Conservation (phyloP, 257 asterid genomes). For the Cordia subcordata region DNA sequence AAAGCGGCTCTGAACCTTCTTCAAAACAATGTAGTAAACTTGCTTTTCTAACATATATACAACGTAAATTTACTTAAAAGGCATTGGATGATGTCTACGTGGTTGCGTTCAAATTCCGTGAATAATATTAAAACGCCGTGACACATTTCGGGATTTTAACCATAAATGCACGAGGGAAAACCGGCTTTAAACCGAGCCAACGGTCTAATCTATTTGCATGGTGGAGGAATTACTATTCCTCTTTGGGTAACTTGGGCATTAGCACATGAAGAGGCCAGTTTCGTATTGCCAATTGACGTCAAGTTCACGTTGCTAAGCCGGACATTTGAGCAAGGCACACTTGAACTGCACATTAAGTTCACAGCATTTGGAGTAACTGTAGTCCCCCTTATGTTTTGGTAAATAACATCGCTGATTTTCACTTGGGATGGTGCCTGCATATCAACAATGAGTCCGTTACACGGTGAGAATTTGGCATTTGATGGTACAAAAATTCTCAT, state of each 20-base stretch:
- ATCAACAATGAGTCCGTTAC: neutral
- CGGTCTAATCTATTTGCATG: slow-evolving; percentile 21
- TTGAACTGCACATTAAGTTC: slow-evolving; percentile 39
- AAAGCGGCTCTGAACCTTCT: no score
- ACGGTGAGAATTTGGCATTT: no score
- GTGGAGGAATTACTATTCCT: slow-evolving; percentile 44
- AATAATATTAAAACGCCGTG: no score
- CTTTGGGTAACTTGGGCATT: slow-evolving; percentile 34
- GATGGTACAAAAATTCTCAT: neutral
- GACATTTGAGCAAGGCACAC: slow-evolving; percentile 46
- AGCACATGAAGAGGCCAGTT: slow-evolving; percentile 28
- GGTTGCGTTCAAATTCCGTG: no score
- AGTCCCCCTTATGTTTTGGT: slow-evolving; percentile 54
- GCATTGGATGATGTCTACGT: no score
- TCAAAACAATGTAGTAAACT: no score
- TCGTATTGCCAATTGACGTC: slow-evolving; percentile 15
- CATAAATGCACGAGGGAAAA: no score
- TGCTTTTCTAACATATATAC: no score
- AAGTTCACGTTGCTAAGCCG: slow-evolving; percentile 37
- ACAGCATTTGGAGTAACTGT: slow-evolving; percentile 35
- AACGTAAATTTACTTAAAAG: no score
- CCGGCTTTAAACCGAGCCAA: neutral
- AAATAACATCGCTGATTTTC: slow-evolving; percentile 45
- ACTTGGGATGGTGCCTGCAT: slow-evolving; percentile 52
- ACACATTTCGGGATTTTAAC: no score